Conservation (phyloP, 345 rosid genomes). For the Populus alba region DNA sequence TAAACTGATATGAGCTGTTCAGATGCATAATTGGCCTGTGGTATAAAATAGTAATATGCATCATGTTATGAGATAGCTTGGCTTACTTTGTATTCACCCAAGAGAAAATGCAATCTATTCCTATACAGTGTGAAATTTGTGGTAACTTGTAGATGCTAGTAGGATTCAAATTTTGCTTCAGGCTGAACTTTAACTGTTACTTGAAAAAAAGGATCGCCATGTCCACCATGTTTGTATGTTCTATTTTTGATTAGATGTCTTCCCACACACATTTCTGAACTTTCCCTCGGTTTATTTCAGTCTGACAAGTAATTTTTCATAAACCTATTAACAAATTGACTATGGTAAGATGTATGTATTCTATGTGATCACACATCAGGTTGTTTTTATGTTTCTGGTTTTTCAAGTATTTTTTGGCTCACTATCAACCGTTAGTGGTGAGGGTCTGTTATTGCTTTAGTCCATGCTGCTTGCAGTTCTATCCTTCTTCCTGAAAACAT, state of each 20-base stretch:
- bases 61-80: neutral
- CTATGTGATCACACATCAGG: neutral
- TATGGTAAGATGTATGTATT: neutral
- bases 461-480: too few relatives aligned
- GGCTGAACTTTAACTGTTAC: neutral
- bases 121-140: neutral
- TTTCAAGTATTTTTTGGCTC: neutral
- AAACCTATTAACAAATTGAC: neutral
- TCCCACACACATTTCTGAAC: neutral
- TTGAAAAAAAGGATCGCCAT: neutral
- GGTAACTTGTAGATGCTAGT: neutral
- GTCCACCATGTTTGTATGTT: neutral
- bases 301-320: neutral
- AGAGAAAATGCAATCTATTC: neutral
- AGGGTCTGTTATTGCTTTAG: neutral
- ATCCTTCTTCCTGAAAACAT: neutral
- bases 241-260: neutral
- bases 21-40: neutral
- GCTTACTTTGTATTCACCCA: neutral
- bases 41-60: neutral
- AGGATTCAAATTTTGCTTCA: neutral
- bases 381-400: conserved; percentile 4
- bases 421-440: neutral
- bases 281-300: neutral
- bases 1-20: neutral